These are phyloP conservation scores for Colletotrichum acutatum DNA, from an alignment of 2,329 filamentous ascomycete genomes.

Conservation along the genomic window DNA sequence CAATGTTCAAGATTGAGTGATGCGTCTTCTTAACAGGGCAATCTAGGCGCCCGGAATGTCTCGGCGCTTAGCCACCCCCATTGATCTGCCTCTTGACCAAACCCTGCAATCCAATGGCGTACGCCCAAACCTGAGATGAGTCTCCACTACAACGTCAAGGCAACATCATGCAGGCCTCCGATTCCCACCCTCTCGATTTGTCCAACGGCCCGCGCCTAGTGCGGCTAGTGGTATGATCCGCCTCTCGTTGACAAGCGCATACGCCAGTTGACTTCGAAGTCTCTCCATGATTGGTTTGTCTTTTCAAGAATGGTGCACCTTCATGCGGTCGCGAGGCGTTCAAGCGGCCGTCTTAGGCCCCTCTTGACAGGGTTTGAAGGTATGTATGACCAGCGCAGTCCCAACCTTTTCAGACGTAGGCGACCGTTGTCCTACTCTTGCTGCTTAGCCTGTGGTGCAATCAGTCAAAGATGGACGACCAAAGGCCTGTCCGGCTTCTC, in stretches of 20 bases:
- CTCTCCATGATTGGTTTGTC: background rate
- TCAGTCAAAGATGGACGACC: background rate
- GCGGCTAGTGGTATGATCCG: background rate
- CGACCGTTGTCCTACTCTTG: background rate
- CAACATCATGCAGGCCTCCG: background rate
- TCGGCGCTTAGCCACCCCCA: background rate
- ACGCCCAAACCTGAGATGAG: background rate
- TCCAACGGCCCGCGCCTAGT: background rate
- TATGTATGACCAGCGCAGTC: background rate
- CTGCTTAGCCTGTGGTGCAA: background rate
- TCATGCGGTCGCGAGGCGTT: background rate
- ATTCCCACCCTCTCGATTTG: background rate
- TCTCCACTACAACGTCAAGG: background rate
- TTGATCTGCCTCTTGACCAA: background rate
- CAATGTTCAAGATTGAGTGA: background rate
- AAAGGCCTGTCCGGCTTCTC: constrained; percentile 20
- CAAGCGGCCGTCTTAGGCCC: background rate
- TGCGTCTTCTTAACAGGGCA: background rate
- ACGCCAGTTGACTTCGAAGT: too few relatives aligned
- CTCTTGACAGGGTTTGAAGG: background rate
- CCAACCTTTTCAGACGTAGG: background rate
- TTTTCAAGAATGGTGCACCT: background rate
- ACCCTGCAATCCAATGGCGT: background rate
- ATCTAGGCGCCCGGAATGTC: background rate
- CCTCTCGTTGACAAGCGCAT: background rate